Evolutionary conservation across 371 early-diverging fungal species (phyloP), one percentile per base, ranked within the genome.

Genomic region (Mucor irregularis): DNA sequence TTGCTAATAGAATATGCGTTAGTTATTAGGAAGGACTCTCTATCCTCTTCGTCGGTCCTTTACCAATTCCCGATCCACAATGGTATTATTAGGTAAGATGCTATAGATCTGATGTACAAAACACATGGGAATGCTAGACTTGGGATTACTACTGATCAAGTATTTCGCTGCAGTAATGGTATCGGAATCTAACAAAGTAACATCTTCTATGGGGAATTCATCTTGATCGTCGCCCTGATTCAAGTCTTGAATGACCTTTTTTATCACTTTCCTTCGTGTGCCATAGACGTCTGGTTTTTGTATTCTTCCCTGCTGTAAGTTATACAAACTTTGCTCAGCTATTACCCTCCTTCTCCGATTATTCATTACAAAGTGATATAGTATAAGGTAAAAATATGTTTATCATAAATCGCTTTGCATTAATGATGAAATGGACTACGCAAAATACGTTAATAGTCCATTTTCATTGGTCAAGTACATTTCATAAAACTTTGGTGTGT

Each of bases 101-200:
- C 67, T 64, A 37, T 76, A 76, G 2, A 76, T 55, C 45, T 76
- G 76, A 53, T 76, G 76, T 9, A 71, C 13, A 34, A 73, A 62
- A 26, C 76, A 76, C 14, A 68, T 22, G 1, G 57, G 64, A 4
- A 53, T 26, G 22, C 24, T 40, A 30, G 62, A 30, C 19, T 37
- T 37, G 30, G 49, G 17, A 28, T 40, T 49, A 0, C 56, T 40
- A 29, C 53, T 16, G 34, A 73, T 76, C 19, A 76, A 56, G 13
- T 60, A 64, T 14, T 64, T 53, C 24, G 73, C 76, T 47, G 73
- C 64, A 19, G 58, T 53, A 22, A 56, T 25, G n/a, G 65, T 60
- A 54, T 76, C 73, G 2, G 73, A 71, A 16, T 61, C 34, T 1
- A 62, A 21, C 17, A 25, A 25, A 16, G 2, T 8, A 4, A 43